Conservation (phyloP, 2,329 filamentous ascomycete genomes). For the Aspergillus aculeatinus region DNA sequence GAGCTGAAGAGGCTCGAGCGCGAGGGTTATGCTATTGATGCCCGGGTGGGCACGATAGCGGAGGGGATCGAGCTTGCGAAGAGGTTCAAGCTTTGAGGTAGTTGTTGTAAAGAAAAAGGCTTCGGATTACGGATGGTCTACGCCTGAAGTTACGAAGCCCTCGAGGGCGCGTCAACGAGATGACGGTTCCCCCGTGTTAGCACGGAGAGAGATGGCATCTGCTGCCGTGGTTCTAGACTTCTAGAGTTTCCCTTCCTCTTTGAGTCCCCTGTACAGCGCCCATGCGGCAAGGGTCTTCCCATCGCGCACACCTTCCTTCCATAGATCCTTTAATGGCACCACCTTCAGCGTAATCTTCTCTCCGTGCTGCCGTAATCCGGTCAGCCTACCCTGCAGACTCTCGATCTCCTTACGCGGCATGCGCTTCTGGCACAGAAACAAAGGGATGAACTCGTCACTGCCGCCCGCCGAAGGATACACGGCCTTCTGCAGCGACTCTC, state of each 20-base stretch:
- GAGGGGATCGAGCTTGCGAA: slow-evolving; percentile 75
- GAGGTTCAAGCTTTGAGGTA: slow-evolving; percentile 32
- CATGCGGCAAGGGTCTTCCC: slow-evolving; percentile 57
- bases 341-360: slow-evolving; percentile 61
- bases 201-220: not conserved
- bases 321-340: slow-evolving; percentile 51
- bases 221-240: not conserved
- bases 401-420: slow-evolving; percentile 51
- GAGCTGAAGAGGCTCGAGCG: slow-evolving; percentile 66
- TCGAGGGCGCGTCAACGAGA: not conserved
- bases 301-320: slow-evolving; percentile 56
- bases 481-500: slow-evolving; percentile 46
- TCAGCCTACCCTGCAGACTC: slow-evolving; percentile 53
- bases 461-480: slow-evolving; percentile 57
- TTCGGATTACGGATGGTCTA: not conserved
- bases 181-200: not conserved
- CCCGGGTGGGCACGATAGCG: slow-evolving; percentile 72
- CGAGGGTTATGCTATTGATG: slow-evolving; percentile 76
- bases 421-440: slow-evolving; percentile 57
- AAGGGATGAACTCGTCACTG: slow-evolving; percentile 59
- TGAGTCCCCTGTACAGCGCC: slow-evolving; percentile 56
- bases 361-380: slow-evolving; percentile 54
- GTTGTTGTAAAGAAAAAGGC: not conserved
- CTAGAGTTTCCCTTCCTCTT: slow-evolving; percentile 47
- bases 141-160: not conserved